Base-by-base conservation (phyloP, 345 rosid species). In the Populus tremula region DNA sequence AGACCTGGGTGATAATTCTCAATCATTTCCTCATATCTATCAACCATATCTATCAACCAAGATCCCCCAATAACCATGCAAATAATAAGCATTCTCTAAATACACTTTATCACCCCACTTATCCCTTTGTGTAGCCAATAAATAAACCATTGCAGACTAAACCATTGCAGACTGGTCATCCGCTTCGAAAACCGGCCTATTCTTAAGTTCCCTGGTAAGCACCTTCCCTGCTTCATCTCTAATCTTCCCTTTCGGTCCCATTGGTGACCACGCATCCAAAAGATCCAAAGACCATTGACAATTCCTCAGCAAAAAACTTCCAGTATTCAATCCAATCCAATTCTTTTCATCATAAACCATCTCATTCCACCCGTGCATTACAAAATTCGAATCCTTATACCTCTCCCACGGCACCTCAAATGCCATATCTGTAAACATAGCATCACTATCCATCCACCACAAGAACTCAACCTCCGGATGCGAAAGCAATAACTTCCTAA, bases 401-500 rank as follows among this genome's bases (percentile, higher is more conserved):
- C 91, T 88, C 83, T 90, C 90, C 96, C 96, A 92, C 0, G 97
- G 94, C 72, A 92, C 85, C 83, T 92, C 94, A 31, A 90, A 92
- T 2, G 88, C 86, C 97, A 92, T 90, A 59, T 92, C 97, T 0
- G 97, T 90, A 67, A 92, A 92, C 90, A 92, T 85, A 0, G 96
- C 92, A 43, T 92, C 96, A 77, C 91, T 89, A 33, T 92, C 96
- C 94, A 90, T 92, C 93, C 93, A 92, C 97, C 94, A 90, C 3
- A 92, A 49, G 18, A 90, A 86, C 85, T 92, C 97, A 7, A 90
- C 71, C 76, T 89, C 94, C 36, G 94, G 97, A 79, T 90, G 97
- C 27, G 94, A 89, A 59, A 90, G 33, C 27, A 92, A 45, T 2
- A 92, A 69, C 73, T 87, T 90, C 71, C 94, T 71, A 21, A 92